Base-by-base conservation (phyloP, 1,284 basidiomycete species). In the Heliocybe sulcata region DNA sequence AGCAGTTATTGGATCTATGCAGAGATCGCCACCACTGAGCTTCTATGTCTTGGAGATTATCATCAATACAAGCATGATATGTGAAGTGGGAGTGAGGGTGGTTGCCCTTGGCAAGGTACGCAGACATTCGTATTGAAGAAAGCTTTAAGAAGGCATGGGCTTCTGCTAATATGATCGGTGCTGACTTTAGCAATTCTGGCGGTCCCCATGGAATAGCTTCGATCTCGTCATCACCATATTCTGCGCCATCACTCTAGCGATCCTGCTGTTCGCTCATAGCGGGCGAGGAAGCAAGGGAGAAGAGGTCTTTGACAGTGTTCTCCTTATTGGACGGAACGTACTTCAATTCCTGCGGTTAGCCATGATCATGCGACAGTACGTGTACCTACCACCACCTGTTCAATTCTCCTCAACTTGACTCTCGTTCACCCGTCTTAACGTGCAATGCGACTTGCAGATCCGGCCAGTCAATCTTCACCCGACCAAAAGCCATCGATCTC, bases 21-120 rank as follows among this genome's bases (percentile, higher is more conserved):
- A 90, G 59, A 89, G 81, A 29, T 92, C 90, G 62, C 90, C 90
- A 10, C 87, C 85, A 6, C 65, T 85, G 11, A 73, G 90, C 2
- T 97, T 97, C 76, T 96, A 94, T 68, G 75, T 96, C 31, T 77
- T 98, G 61, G 94, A 98, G 69, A 74, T 97, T 51, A 85, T 97
- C 65, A 83, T 98, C 68, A 98, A 98, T 65, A 77, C 80, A 0
- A 79, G 92, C 8, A 96, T 98, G 94, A 96, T 98, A 56, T 69
- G 88, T 22, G 94, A 98, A 73, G 94, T 98, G 16, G 77, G 78
- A 1, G 88, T 94, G 53, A 83, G 94, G 26, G 88, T 96, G 67
- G 75, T 95, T 53, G 94, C 94, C 1, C 90, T 96, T 64, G 94
- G 94, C 58, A 81, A 84, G 69, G 94, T 96, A 64, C 63, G 87